phyloP scores from a whole-genome alignment of 129 eudicot genomes.

The Artemisia argyi region DNA sequence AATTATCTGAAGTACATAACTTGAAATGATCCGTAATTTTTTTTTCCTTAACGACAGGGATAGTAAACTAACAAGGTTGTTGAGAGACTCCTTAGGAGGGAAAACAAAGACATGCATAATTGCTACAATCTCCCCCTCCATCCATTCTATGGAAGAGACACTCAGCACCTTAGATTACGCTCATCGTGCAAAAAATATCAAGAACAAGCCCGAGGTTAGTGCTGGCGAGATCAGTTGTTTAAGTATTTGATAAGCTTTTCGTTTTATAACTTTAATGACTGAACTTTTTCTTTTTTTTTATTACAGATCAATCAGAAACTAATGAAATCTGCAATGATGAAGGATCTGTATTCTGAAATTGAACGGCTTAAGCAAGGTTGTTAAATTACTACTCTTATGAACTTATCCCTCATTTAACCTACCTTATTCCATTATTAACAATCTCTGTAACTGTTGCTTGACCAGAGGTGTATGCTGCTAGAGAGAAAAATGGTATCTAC shows the following conservation, averaged over 20 bases:
- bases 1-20: constrained; percentile 1
- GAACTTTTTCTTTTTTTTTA: not conserved
- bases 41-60: constrained; percentile 52
- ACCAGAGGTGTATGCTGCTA: constrained; percentile 93
- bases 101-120: constrained; percentile 97
- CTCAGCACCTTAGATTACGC: constrained; percentile 97
- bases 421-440: not conserved
- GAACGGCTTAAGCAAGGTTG: constrained; percentile 96
- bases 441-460: constrained; percentile 14
- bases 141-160: constrained; percentile 88
- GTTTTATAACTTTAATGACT: not conserved
- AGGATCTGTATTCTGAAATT: constrained; percentile 89
- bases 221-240: not conserved
- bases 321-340: constrained; percentile 66
- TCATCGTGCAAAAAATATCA: constrained; percentile 93
- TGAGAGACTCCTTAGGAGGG: constrained; percentile 99
- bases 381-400: not conserved
- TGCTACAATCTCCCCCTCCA: constrained; percentile 94
- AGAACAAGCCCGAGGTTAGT: constrained; percentile 91
- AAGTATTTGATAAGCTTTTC: not conserved
- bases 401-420: not conserved
- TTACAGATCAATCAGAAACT: constrained; percentile 86
- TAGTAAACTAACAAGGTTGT: constrained; percentile 88
- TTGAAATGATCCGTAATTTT: not conserved
- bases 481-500: constrained; percentile 96